Evolutionary conservation across 208 protist species (phyloP), one percentile per base, ranked within the genome.

Genomic region (Leishmania tropica): DNA sequence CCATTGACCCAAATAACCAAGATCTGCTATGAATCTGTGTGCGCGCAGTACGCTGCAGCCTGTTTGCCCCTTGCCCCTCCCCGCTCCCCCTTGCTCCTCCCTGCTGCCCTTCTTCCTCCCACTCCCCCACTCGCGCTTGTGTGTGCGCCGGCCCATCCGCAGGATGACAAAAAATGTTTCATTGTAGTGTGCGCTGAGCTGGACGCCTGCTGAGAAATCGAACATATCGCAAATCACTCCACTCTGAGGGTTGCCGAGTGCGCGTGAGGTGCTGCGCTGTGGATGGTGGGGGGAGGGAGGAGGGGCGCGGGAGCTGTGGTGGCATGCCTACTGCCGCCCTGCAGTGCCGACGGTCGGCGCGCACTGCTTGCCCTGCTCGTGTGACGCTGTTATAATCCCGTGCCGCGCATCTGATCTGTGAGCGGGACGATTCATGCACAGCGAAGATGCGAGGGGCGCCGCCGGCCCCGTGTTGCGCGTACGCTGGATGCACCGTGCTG

Each of bases 361-460:
- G 64, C 31, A 8, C 65, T 71, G 31, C 56, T n/a, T 62, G 56
- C 24, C 56, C 56, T 62, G 56, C 56, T 42, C 15, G 48, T 60
- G 7, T 11, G 75, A 76, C 79, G 80, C 85, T 88, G 80, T 83
- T 89, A 85, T 87, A 89, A 89, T 89, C 83, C 83, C 86, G 85
- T 85, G 64, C 78, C 75, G 80, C 82, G 80, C 79, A 47, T 37
- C 24, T 78, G 40, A 45, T 15, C 37, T 53, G 65, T 91, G 71
- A 40, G 75, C 68, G 72, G 85, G 67, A 79, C 85, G 87, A 88
- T 90, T 88, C 87, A 90, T 90, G 84, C 87, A 86, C 85, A 88
- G 87, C 87, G 87, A 70, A 90, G 87, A 90, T 67, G 21, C 11
- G 28, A 48, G 40, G 28, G 17, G 10, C 48, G 70, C 17, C 53